Base-by-base conservation (phyloP, 2,329 filamentous ascomycete species). In the Cercospora zeina region DNA sequence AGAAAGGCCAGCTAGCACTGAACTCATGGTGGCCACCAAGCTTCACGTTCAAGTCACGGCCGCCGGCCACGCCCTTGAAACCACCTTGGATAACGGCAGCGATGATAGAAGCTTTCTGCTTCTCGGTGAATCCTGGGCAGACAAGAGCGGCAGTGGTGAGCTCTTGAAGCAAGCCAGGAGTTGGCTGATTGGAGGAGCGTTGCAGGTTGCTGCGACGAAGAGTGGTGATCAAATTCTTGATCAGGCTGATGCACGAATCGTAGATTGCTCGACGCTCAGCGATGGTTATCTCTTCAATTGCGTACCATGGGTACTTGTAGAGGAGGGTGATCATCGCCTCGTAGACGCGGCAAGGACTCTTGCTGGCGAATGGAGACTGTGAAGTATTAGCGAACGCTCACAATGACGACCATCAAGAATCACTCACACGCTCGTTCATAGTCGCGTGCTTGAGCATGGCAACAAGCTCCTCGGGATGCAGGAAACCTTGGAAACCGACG, bases 301-400 rank as follows among this genome's bases (percentile, higher is more conserved):
- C 77, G 51, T 76, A 76, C 81, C 81, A 84, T 2, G 82, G 82
- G 63, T 80, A 84, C 79, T 83, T 84, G 72, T 79, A 76, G 16
- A 84, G 71, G 3, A 79, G 82, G 56, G 78, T 81, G 62, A 83
- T 81, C 56, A 81, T 77, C 14, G 75, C 75, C 70, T 85, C 82
- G 67, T 81, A 85, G 14, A 79, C 77, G n/a, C 82, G 80, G 68
- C 82, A 80, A 31, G 77, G 79, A 54, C 77, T 81, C 70, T 82
- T 82, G 37, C 70, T 71, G 30, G 77, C 76, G 65, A 81, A 84
- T 1, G 77, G 78, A 54, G 81, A 82, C 81, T 82, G 63, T 3
- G 14, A 34, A 19, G 5, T 13, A 57, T 62, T 31, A 64, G 62
- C 16, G 13, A 21, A 27, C 31, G 24, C 16, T 36, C 30, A 6